Percentiles rank a stretch among this genome's conserved stretches.
These are phyloP conservation scores for Priceomyces castillae DNA, from an alignment of 805 yeast genomes.

Conservation along the genomic window DNA sequence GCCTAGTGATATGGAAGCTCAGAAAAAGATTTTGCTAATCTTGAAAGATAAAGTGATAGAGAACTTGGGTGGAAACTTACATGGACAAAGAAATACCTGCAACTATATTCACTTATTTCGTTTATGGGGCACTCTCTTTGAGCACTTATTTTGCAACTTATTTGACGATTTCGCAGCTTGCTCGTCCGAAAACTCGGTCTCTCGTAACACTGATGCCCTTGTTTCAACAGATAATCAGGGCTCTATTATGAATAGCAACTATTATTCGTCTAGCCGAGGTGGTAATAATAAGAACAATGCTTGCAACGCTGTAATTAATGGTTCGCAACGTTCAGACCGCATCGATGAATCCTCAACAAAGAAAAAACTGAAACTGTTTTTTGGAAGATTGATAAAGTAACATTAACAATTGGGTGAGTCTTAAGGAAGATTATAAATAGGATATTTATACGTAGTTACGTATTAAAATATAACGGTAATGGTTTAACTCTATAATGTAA, in stretches of 20 bases:
- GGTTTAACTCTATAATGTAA: too few relatives aligned
- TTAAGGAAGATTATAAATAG: background rate
- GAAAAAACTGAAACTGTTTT: background rate
- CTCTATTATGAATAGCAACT: too few relatives aligned
- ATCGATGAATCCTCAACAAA: background rate
- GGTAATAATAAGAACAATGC: background rate
- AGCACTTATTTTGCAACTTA: constrained; percentile 14
- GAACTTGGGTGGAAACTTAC: constrained; percentile 13
- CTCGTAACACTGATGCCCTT: too few relatives aligned
- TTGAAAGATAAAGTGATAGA: constrained; percentile 12
- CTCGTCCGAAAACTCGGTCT: background rate
- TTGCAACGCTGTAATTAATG: background rate
- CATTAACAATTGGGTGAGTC: background rate
- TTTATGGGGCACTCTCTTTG: constrained; percentile 21
- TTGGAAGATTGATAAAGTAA: background rate
- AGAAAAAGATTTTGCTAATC: background rate
- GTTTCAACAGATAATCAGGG: too few relatives aligned
- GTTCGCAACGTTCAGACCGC: background rate
- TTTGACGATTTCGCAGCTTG: background rate
- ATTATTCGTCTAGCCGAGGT: too few relatives aligned
- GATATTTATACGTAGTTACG: background rate
- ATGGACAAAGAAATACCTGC: constrained; percentile 4
- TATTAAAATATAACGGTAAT: too few relatives aligned
- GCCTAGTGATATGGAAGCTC: background rate
- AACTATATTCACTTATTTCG: constrained; percentile 11